Conservation (phyloP, 805 yeast species). For the Saturnispora bothae region DNA sequence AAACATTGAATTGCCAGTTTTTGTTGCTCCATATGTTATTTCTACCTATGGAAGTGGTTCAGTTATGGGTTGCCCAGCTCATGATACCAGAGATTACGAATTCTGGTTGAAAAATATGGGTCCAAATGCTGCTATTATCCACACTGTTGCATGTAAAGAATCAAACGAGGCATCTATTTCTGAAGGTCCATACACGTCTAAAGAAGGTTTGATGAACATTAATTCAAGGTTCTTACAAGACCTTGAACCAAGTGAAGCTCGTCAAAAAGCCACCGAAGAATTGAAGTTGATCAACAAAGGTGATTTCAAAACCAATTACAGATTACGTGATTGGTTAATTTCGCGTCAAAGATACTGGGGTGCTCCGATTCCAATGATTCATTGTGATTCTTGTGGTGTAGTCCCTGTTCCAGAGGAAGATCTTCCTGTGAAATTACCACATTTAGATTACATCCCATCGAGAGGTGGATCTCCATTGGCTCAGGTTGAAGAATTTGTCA, state of each 20-base stretch:
- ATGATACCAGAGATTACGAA: conserved; percentile 71
- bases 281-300: conserved; percentile 36
- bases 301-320: conserved; percentile 38
- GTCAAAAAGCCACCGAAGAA: conserved; percentile 31
- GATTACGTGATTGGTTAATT: conserved; percentile 87
- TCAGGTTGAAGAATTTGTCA: conserved; percentile 53
- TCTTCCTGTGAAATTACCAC: conserved; percentile 75
- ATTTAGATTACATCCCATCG: conserved; percentile 31
- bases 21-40: conserved; percentile 84
- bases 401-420: conserved; percentile 88
- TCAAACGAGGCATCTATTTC: conserved; percentile 5
- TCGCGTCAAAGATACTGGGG: conserved; percentile 98
- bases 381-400: conserved; percentile 76
- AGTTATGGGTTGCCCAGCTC: conserved; percentile 98
- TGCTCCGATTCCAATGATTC: conserved; percentile 92
- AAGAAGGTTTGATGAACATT: conserved; percentile 38
- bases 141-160: conserved; percentile 35
- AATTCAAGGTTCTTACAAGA: conserved; percentile 45
- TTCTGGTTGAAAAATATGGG: conserved; percentile 69
- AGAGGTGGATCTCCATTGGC: conserved; percentile 63
- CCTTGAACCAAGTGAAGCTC: conserved; percentile 40
- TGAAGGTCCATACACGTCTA: conserved; percentile 27
- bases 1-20: conserved; percentile 51
- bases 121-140: conserved; percentile 25
- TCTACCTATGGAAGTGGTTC: conserved; percentile 83